Base-by-base conservation (phyloP, 345 rosid genomes). In the Toxicodendron radicans region DNA sequence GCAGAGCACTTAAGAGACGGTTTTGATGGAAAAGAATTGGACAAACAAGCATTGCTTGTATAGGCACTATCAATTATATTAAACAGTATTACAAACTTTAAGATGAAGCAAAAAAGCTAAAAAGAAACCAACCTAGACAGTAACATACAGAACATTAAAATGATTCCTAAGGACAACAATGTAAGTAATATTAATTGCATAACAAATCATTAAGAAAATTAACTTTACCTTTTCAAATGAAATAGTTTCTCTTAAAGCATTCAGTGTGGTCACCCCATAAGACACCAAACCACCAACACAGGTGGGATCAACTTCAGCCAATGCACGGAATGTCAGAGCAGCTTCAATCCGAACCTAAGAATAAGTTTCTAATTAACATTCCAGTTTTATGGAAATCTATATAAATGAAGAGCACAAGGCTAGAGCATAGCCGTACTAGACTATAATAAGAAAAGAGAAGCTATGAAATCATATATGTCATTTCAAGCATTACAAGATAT, bases 241-340 rank as follows among this genome's bases (percentile, higher is more conserved):
- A 81, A 92, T 83, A 79, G 79, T 87, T 72, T 95, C 98, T 77
- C 96, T 82, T 71, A 88, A 75, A 81, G 99, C 98, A 85, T 84
- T 86, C 57, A 95, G 75, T 2, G 86, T 90, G 58, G 97, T 95
- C 81, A 92, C 91, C 66, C 92, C 92, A 78, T 83, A 95, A 58
- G 99, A 90, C 79, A 93, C 87, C 87, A 95, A 87, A 65, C 97
- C 97, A 75, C 98, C 97, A 78, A 92, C 92, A 69, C 94, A 88
- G 62, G 95, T 91, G 54, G 99, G 99, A 90, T 95, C 99, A 81
- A 95, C 97, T 87, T 95, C 97, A 70, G 92, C 99, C 84, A 92
- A 78, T 18, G 90, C 82, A 72, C 91, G 95, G 79, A 95, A 78
- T 73, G 96, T 81, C 78, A 95, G 72, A 76, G 99, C 98, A 76